phyloP scores from a whole-genome alignment of 139 green algal species.

The Monoraphidium neglectum region DNA sequence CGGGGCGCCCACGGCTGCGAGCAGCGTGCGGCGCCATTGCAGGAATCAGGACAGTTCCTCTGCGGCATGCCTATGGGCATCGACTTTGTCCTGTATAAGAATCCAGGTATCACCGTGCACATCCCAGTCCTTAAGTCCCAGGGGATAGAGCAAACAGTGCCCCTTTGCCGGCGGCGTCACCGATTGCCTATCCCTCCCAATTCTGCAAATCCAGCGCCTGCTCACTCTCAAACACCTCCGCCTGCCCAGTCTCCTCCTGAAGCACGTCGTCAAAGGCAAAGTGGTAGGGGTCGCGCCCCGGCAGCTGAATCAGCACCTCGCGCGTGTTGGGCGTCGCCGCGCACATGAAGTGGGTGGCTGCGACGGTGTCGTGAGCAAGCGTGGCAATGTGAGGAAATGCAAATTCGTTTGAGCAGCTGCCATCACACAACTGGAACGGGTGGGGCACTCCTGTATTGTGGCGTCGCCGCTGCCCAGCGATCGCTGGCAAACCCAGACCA shows the following conservation, averaged over 20 bases:
- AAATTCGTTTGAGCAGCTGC: no score
- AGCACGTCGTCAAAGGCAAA: slow-evolving; percentile 62
- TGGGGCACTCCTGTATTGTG: no score
- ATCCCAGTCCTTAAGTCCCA: neutral
- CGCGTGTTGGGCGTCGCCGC: no score
- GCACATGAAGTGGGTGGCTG: no score
- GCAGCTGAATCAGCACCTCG: no score
- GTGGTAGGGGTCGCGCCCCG: slow-evolving; percentile 21
- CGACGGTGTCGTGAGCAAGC: no score
- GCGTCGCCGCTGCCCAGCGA: no score
- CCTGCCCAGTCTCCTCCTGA: slow-evolving; percentile 57
- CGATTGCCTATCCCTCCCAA: neutral
- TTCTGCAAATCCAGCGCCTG: neutral
- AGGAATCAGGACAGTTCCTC: slow-evolving; percentile 1
- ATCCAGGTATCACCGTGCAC: neutral
- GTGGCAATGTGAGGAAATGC: no score
- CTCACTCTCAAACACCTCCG: slow-evolving; percentile 64
- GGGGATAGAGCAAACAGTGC: neutral
- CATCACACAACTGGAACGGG: no score
- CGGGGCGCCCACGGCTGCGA: slow-evolving; percentile 49
- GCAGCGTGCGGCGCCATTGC: neutral
- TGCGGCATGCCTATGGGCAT: no score
- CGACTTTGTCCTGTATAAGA: neutral
- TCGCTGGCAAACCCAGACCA: no score
- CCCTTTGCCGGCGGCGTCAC: neutral